A percentile compares a stretch with the other conserved stretches of the same genome.
Evolutionary conservation across 2,329 filamentous ascomycete genomes (phyloP).

Genomic region (Tolypocladium guangdongense): DNA sequence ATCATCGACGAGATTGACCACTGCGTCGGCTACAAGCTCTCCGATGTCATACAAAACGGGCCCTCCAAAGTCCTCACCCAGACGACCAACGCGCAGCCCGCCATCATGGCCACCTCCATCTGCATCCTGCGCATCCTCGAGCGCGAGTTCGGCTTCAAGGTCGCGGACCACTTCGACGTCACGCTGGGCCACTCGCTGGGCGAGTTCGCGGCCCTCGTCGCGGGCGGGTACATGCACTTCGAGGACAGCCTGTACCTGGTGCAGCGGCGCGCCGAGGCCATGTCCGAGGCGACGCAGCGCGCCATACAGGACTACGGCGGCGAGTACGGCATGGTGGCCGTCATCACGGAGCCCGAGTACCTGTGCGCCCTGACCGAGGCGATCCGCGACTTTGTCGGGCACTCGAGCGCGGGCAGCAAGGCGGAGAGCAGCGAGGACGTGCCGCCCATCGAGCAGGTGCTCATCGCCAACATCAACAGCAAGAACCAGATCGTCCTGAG

Average conservation of each 20-base stretch:
- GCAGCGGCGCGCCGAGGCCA: constrained; percentile 65
- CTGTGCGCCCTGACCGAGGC: constrained; percentile 58
- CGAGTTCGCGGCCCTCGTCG: constrained; percentile 85
- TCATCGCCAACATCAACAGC: constrained; percentile 89
- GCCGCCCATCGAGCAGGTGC: constrained; percentile 73
- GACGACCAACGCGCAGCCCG: constrained; percentile 83
- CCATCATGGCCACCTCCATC: constrained; percentile 91
- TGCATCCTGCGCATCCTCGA: constrained; percentile 83
- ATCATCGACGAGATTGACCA: constrained; percentile 80
- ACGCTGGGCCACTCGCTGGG: constrained; percentile 85
- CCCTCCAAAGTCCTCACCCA: constrained; percentile 66
- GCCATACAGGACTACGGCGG: constrained; percentile 59
- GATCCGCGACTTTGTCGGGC: constrained; percentile 69
- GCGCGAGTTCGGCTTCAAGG: constrained; percentile 69
- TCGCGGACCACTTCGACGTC: constrained; percentile 62
- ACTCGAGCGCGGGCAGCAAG: constrained; percentile 53
- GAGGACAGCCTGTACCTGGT: constrained; percentile 69
- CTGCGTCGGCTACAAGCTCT: constrained; percentile 63
- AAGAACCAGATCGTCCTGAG: constrained; percentile 94
- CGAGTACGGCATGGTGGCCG: constrained; percentile 87
- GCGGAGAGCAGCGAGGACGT: constrained; percentile 56
- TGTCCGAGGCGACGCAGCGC: constrained; percentile 63
- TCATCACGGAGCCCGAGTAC: constrained; percentile 77
- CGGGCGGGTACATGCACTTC: constrained; percentile 70
- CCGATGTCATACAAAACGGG: constrained; percentile 66